phyloP scores from a whole-genome alignment of 768 basidiomycete species.

The Boletus rubescentipes region DNA sequence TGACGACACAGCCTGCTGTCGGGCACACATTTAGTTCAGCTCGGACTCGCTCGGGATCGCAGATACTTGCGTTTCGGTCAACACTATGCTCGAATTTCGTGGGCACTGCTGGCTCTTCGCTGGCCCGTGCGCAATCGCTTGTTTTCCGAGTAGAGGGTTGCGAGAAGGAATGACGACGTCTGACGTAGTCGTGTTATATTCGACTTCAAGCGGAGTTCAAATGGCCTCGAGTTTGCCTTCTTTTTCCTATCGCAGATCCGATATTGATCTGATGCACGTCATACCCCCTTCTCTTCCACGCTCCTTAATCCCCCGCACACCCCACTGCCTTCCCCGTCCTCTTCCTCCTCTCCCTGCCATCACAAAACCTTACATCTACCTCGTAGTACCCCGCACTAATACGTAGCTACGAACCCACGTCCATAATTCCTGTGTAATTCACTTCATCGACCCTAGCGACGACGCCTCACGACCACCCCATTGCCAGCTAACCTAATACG shows the following conservation, averaged over 20 bases:
- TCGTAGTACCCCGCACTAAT: no score
- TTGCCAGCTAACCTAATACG: conserved; percentile 15
- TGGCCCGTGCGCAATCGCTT: conserved; percentile 32
- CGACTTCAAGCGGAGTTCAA: conserved; percentile 44
- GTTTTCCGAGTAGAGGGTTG: conserved; percentile 32
- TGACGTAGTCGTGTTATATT: conserved; percentile 45
- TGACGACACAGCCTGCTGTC: conserved; percentile 24
- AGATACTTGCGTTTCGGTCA: conserved; percentile 25
- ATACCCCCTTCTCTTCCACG: conserved; percentile 20
- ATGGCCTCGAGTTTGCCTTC: conserved; percentile 11
- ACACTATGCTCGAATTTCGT: background rate
- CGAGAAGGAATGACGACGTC: conserved; percentile 40
- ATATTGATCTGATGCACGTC: conserved; percentile 36
- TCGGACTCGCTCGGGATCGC: conserved; percentile 20
- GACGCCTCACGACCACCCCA: conserved; percentile 7
- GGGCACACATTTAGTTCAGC: conserved; percentile 17
- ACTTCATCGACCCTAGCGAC: conserved; percentile 4
- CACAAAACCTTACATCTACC: no score
- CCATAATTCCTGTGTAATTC: no score
- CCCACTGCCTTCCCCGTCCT: background rate
- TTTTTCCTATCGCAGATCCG: conserved; percentile 35
- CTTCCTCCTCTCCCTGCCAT: no score
- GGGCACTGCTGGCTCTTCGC: conserved; percentile 9
- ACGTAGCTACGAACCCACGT: no score
- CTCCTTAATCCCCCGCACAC: conserved; percentile 20